These are phyloP conservation scores for Vigna radiata DNA, from an alignment of 306 rosid genomes.

Conservation along the genomic window DNA sequence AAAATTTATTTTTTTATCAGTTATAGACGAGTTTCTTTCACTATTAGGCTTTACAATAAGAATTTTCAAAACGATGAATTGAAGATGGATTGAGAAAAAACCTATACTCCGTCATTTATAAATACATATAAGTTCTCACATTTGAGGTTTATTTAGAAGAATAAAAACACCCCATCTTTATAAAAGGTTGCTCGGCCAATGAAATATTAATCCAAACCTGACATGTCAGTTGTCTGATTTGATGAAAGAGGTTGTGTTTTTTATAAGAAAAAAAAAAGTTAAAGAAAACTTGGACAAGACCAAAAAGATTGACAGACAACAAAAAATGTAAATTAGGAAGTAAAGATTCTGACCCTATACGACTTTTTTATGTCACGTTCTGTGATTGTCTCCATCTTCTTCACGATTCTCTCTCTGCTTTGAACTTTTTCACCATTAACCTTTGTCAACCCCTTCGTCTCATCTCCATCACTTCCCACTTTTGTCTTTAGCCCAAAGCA, in stretches of 20 bases:
- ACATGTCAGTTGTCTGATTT: conserved; percentile 16
- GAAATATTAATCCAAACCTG: not conserved
- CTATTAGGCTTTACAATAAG: too few species aligned
- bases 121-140: too few species aligned
- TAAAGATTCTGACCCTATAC: conserved; percentile 25
- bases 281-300: not conserved
- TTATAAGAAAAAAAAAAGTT: not conserved
- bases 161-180: not conserved
- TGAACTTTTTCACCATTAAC: not conserved
- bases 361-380: not conserved
- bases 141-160: not conserved
- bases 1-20: too few species aligned
- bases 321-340: not conserved
- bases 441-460: conserved; percentile 33
- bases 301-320: not conserved
- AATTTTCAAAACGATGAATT: too few species aligned
- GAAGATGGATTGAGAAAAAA: too few species aligned
- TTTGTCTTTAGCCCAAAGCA: not conserved
- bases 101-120: too few species aligned
- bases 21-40: too few species aligned
- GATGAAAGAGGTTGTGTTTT: conserved; percentile 23
- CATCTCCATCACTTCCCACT: conserved; percentile 31
- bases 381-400: not conserved
- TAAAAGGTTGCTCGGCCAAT: conserved; percentile 21
- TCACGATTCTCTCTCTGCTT: not conserved